Conservation (phyloP, 306 rosid genomes). For the Ormosia emarginata region DNA sequence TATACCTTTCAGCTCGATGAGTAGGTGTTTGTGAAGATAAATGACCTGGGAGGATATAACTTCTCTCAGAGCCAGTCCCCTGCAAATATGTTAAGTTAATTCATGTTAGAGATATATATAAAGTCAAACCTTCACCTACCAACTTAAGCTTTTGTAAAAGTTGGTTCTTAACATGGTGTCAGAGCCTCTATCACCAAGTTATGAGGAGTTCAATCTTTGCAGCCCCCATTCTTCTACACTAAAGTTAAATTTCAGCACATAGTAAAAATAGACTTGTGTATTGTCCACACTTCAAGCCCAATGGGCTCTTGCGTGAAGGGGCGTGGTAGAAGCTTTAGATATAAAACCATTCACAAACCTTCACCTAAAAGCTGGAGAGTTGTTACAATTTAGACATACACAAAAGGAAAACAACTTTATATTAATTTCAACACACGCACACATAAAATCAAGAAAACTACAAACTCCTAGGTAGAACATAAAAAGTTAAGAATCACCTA, state of each 20-base stretch:
- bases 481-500: not conserved
- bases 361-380: not conserved
- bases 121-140: not conserved
- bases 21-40: constrained; percentile 34
- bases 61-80: constrained; percentile 64
- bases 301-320: not conserved
- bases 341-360: not conserved
- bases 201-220: not conserved
- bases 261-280: not conserved
- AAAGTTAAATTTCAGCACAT: not conserved
- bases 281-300: not conserved
- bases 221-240: not conserved
- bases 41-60: constrained; percentile 41
- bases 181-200: not conserved
- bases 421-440: not conserved
- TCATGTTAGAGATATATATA: not conserved
- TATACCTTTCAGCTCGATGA: constrained; percentile 39
- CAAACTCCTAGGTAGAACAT: not conserved
- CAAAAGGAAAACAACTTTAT: not conserved
- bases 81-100: constrained; percentile 18
- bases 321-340: no score
- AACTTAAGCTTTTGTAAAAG: not conserved
- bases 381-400: constrained; percentile 8
- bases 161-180: not conserved
- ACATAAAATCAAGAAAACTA: not conserved